Evolutionary conservation across 1,284 basidiomycete species (phyloP).

Genomic region (Sphaerobolus stellatus): DNA sequence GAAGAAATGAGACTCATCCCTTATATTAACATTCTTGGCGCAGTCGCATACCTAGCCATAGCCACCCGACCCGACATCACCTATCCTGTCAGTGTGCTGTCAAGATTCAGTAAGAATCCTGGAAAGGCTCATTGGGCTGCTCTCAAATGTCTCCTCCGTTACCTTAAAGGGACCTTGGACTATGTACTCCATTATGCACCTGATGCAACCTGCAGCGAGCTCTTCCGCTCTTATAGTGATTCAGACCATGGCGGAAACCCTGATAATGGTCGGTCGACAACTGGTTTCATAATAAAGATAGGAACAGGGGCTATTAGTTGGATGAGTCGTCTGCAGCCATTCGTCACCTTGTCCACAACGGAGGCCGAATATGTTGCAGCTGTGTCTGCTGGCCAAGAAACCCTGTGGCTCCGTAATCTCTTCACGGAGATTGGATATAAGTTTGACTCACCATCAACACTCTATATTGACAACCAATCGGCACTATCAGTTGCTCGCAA

Average conservation of each 20-base stretch:
- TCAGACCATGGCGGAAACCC: constrained; percentile 28
- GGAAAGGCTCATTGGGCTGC: constrained; percentile 32
- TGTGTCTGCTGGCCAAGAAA: constrained; percentile 33
- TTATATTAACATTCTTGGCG: constrained; percentile 32
- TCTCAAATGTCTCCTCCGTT: constrained; percentile 33
- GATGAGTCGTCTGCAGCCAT: constrained; percentile 36
- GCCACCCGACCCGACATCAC: constrained; percentile 38
- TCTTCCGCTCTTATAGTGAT: constrained; percentile 19
- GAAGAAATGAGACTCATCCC: constrained; percentile 28
- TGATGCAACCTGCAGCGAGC: constrained; percentile 7
- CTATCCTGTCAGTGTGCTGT: constrained; percentile 31
- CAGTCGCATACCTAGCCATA: constrained; percentile 34
- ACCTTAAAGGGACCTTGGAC: constrained; percentile 29
- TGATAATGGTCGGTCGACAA: constrained; percentile 25
- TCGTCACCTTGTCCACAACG: constrained; percentile 39
- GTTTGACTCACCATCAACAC: constrained; percentile 16
- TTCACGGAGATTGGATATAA: constrained; percentile 29
- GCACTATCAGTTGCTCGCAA: constrained; percentile 27
- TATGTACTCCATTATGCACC: constrained; percentile 20
- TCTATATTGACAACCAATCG: constrained; percentile 27
- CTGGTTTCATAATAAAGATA: constrained; percentile 25
- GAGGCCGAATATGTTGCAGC: constrained; percentile 45
- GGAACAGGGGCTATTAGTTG: constrained; percentile 38
- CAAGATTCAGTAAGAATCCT: constrained; percentile 32
- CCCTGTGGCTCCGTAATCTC: constrained; percentile 37